Evolutionary conservation across 208 protist species (phyloP).

Genomic region (Leptomonas seymouri): DNA sequence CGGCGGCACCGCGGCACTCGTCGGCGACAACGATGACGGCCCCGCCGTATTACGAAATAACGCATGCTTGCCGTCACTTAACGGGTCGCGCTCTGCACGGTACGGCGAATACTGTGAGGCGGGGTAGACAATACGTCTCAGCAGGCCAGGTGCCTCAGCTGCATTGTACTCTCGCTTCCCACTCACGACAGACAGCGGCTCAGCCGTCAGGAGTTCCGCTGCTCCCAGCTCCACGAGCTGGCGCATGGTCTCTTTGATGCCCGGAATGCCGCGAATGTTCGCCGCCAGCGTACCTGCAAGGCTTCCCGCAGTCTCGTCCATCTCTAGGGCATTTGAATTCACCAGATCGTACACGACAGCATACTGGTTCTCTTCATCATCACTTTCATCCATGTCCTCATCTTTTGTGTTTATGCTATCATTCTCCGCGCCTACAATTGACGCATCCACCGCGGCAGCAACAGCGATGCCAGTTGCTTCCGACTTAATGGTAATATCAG

Average conservation of each 20-base stretch:
- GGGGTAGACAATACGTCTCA: slow-evolving; percentile 65
- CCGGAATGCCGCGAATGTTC: slow-evolving; percentile 3
- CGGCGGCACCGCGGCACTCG: not conserved
- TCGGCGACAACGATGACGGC: slow-evolving; percentile 9
- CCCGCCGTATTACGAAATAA: slow-evolving; percentile 5
- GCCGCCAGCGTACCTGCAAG: slow-evolving; percentile 7
- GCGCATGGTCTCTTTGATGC: slow-evolving; percentile 49
- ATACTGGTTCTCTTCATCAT: slow-evolving; percentile 3
- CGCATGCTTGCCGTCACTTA: slow-evolving; percentile 21
- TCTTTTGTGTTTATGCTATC: not conserved
- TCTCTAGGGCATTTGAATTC: slow-evolving; percentile 12
- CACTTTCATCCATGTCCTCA: slow-evolving; percentile 7
- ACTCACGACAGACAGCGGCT: slow-evolving; percentile 29
- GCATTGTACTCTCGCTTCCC: slow-evolving; percentile 53
- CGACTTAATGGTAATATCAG: not conserved
- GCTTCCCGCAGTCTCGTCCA: slow-evolving; percentile 10
- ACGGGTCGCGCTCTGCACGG: slow-evolving; percentile 60
- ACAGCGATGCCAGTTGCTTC: not conserved
- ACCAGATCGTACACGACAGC: slow-evolving; percentile 37
- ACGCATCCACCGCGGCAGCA: not conserved
- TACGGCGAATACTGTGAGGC: slow-evolving; percentile 76
- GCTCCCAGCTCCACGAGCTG: slow-evolving; percentile 74
- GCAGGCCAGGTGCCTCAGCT: slow-evolving; percentile 41
- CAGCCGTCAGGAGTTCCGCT: slow-evolving; percentile 56
- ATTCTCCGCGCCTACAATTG: not conserved